Percentiles rank a stretch among this genome's conserved stretches.
Evolutionary conservation across 2,329 filamentous ascomycete genomes (phyloP).

Genomic region (Tympanopsis confertula): DNA sequence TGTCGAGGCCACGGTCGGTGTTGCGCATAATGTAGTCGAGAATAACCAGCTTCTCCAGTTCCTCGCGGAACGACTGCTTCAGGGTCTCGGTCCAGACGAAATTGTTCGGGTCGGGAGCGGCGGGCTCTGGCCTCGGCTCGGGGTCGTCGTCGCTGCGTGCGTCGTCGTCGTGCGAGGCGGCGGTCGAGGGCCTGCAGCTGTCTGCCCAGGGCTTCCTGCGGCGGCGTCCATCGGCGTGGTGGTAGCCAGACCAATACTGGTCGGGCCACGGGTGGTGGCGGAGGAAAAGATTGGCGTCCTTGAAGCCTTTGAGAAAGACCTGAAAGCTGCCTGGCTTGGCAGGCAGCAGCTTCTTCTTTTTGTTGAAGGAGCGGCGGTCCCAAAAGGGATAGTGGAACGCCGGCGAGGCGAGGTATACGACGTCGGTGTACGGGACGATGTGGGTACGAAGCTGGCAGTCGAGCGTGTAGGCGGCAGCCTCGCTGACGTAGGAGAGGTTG

Average conservation of each 20-base stretch:
- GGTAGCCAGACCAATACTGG: constrained; percentile 63
- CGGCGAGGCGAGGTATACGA: constrained; percentile 87
- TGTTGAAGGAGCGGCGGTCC: constrained; percentile 79
- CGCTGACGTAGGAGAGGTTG: constrained; percentile 93
- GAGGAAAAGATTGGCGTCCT: constrained; percentile 90
- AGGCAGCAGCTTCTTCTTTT: constrained; percentile 76
- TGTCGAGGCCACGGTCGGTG: constrained; percentile 89
- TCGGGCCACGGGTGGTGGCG: constrained; percentile 96
- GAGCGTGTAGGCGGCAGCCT: constrained; percentile 91
- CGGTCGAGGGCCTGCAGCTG: constrained; percentile 57
- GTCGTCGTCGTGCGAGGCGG: constrained; percentile 38
- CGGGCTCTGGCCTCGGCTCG: constrained; percentile 17
- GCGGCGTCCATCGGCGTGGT: constrained; percentile 52
- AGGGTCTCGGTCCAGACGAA: constrained; percentile 82
- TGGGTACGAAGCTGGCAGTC: constrained; percentile 82
- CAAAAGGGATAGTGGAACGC: constrained; percentile 98
- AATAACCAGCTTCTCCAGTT: constrained; percentile 93
- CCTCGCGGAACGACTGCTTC: constrained; percentile 86
- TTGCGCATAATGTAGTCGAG: constrained; percentile 99
- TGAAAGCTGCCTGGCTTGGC: constrained; percentile 93
- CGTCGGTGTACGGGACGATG: constrained; percentile 90
- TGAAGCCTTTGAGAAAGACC: constrained; percentile 91
- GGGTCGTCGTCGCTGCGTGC: constrained; percentile 47
- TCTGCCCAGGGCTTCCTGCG: constrained; percentile 68
- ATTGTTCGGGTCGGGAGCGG: constrained; percentile 31